These are phyloP conservation scores for Populus alba DNA, from an alignment of 345 rosid species.

Conservation along the genomic window DNA sequence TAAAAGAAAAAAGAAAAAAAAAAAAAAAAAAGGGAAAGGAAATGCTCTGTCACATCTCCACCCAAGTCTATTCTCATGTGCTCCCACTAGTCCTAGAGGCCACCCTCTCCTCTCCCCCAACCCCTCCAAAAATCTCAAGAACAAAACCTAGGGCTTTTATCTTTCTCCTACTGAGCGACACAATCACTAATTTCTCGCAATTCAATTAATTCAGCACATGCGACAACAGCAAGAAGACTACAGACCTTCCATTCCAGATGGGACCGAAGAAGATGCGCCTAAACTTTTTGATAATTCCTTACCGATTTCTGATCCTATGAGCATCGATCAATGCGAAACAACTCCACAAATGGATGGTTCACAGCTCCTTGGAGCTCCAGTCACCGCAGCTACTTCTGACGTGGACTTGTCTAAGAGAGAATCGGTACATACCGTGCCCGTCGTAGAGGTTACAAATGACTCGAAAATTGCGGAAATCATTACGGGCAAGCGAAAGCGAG, in stretches of 20 bases:
- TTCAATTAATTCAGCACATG: too few species aligned
- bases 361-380: conserved; percentile 35
- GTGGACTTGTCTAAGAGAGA: conserved; percentile 2
- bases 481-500: conserved; percentile 60
- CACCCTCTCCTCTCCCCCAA: conserved; percentile 4
- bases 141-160: conserved; percentile 55
- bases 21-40: neutral
- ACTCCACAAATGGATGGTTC: conserved; percentile 39
- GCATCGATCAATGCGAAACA: conserved; percentile 56
- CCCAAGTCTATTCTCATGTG: neutral
- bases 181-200: too few species aligned
- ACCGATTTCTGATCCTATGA: conserved; percentile 30
- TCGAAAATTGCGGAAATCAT: conserved; percentile 20
- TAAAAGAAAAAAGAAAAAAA: neutral
- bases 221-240: too few species aligned
- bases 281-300: too few species aligned
- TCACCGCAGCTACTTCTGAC: conserved; percentile 4
- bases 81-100: neutral
- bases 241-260: too few species aligned
- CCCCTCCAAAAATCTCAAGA: conserved; percentile 21
- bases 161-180: too few species aligned
- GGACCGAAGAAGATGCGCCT: too few species aligned
- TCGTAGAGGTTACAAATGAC: conserved; percentile 29
- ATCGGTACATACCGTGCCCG: conserved; percentile 5
- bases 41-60: conserved; percentile 37